Conservation (phyloP, 257 asterid species). For the Solanum clarkiae region DNA sequence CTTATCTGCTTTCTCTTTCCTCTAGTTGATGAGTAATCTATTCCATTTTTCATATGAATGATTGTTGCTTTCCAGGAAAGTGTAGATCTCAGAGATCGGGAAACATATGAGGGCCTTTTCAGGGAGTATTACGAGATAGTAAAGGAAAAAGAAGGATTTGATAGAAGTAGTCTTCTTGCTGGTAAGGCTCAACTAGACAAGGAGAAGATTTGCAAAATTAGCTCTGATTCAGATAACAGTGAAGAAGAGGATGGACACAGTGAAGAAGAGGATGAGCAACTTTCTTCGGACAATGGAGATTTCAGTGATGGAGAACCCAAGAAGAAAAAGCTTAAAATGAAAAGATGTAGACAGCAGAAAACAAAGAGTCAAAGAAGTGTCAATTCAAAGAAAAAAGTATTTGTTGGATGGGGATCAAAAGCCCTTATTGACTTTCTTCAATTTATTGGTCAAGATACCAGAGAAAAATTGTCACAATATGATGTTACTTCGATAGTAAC, state of each 20-base stretch:
- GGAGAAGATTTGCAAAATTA: conserved; percentile 4
- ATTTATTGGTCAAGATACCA: conserved; percentile 47
- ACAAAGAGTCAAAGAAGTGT: not conserved
- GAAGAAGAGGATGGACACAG: conserved; percentile 26
- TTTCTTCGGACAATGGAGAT: conserved; percentile 29
- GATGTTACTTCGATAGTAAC: conserved; percentile 43
- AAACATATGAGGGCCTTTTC: conserved; percentile 68
- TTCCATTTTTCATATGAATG: not conserved
- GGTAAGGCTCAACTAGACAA: conserved; percentile 21
- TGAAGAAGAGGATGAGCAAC: conserved; percentile 28
- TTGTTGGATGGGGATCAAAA: conserved; percentile 70
- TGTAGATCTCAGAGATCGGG: conserved; percentile 53
- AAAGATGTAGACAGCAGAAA: conserved; percentile 14
- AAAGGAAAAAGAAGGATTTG: conserved; percentile 31
- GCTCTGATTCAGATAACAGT: conserved; percentile 28
- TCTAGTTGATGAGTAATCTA: not conserved
- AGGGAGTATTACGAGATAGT: conserved; percentile 56
- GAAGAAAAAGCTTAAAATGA: conserved; percentile 13
- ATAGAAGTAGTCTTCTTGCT: conserved; percentile 21
- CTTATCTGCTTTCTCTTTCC: not conserved
- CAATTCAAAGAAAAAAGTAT: conserved; percentile 32
- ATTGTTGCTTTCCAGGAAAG: conserved; percentile 32
- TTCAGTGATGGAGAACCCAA: conserved; percentile 6
- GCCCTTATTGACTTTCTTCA: conserved; percentile 54
- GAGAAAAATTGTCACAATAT: conserved; percentile 26